Percentiles rank a stretch among this genome's conserved stretches.
These are phyloP conservation scores for Fusarium nygamai DNA, from an alignment of 2,329 filamentous ascomycete genomes.

Conservation along the genomic window DNA sequence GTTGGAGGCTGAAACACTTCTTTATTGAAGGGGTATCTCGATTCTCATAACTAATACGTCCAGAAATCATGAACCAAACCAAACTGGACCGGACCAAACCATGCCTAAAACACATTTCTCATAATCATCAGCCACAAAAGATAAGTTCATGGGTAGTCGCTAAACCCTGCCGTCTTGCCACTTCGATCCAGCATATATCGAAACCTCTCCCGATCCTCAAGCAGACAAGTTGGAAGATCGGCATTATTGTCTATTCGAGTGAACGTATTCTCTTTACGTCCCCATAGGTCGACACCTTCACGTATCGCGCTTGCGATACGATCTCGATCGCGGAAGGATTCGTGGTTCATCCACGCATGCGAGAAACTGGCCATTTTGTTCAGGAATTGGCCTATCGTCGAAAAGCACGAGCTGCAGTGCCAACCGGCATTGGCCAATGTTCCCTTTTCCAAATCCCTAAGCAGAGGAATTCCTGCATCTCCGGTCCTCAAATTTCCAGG, in stretches of 20 bases:
- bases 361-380: constrained; percentile 67
- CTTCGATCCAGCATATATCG: constrained; percentile 58
- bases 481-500: constrained; percentile 64
- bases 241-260: constrained; percentile 59
- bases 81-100: background rate
- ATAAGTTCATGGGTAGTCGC: constrained; percentile 52
- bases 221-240: constrained; percentile 63
- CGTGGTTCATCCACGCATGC: constrained; percentile 62
- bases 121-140: background rate
- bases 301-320: constrained; percentile 63
- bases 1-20: background rate
- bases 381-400: constrained; percentile 63
- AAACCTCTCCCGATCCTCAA: constrained; percentile 52
- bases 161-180: constrained; percentile 58
- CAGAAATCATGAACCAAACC: background rate
- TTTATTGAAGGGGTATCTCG: constrained; percentile 2
- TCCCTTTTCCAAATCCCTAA: constrained; percentile 54
- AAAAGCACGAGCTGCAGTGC: constrained; percentile 72
- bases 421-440: constrained; percentile 63
- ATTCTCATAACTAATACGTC: background rate
- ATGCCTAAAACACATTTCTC: background rate
- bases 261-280: constrained; percentile 58
- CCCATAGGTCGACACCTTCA: constrained; percentile 65
- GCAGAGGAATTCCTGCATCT: constrained; percentile 52
- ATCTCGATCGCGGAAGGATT: constrained; percentile 57